Evolutionary conservation across 805 yeast genomes (phyloP).

Genomic region (Kazachstania kunashirensis): DNA sequence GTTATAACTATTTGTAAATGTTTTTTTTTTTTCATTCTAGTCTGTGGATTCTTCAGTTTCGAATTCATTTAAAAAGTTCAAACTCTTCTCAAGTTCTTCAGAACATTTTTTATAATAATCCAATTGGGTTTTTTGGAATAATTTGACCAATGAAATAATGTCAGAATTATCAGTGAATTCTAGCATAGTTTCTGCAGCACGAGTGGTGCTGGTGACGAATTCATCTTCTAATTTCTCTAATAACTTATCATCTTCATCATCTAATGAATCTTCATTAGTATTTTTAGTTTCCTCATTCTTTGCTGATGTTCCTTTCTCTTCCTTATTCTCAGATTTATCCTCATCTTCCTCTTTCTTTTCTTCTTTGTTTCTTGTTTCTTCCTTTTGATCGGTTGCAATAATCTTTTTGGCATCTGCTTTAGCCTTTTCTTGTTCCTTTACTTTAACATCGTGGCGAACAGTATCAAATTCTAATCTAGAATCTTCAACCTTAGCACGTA

Average conservation of each 20-base stretch:
- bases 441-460: constrained; percentile 47
- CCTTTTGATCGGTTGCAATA: constrained; percentile 32
- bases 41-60: constrained; percentile 9
- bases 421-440: constrained; percentile 23
- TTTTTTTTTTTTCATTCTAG: too few relatives aligned
- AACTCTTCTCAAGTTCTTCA: constrained; percentile 37
- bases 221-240: constrained; percentile 64
- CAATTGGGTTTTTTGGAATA: constrained; percentile 61
- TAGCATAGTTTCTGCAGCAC: constrained; percentile 74
- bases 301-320: neutral
- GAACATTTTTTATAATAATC: constrained; percentile 50
- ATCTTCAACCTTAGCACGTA: constrained; percentile 59
- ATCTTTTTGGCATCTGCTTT: constrained; percentile 34
- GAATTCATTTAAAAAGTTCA: constrained; percentile 32
- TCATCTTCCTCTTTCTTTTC: constrained; percentile 10
- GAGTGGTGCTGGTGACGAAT: constrained; percentile 65
- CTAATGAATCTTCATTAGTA: constrained; percentile 2
- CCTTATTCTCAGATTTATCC: constrained; percentile 5
- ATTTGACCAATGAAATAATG: constrained; percentile 50
- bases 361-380: constrained; percentile 57
- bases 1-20: too few relatives aligned
- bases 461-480: constrained; percentile 65
- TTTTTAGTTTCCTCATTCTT: neutral
- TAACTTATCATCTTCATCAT: constrained; percentile 31
- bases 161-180: constrained; percentile 59